A percentile compares a stretch with the other conserved stretches of the same genome.
phyloP scores from a whole-genome alignment of 106 monocot species.

The Dioscorea zingiberensis region DNA sequence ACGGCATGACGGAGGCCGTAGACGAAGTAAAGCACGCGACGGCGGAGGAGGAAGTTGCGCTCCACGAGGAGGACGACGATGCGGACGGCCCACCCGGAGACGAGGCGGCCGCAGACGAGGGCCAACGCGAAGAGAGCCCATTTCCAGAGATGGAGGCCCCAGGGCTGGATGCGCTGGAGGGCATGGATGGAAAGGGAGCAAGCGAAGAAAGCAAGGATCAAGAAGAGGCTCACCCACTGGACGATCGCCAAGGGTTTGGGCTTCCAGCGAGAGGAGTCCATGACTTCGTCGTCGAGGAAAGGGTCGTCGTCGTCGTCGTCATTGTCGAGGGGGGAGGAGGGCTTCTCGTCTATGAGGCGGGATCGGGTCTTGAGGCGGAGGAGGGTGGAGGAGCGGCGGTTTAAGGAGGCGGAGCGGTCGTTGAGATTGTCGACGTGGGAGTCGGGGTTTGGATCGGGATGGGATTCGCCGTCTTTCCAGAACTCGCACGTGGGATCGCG shows the following conservation, averaged over 20 bases:
- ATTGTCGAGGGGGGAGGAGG: background rate
- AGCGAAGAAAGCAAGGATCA: conserved; percentile 37
- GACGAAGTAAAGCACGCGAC: conserved; percentile 81
- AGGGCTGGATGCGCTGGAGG: conserved; percentile 28
- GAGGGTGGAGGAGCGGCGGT: conserved; percentile 4
- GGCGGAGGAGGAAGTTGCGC: conserved; percentile 64
- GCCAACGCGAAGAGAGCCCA: conserved; percentile 63
- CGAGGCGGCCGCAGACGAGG: conserved; percentile 62
- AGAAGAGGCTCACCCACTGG: conserved; percentile 45
- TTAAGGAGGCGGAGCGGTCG: conserved; percentile 21
- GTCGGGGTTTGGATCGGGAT: background rate
- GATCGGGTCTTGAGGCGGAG: conserved; percentile 34
- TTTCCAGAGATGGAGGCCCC: conserved; percentile 70
- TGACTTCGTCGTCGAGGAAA: conserved; percentile 40
- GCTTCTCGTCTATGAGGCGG: conserved; percentile 29
- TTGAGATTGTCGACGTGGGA: conserved; percentile 25
- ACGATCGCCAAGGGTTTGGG: conserved; percentile 16
- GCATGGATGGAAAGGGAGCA: conserved; percentile 40
- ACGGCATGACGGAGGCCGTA: conserved; percentile 67
- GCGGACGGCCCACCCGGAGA: conserved; percentile 77
- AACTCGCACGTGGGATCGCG: too few species aligned
- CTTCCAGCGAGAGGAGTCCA: background rate
- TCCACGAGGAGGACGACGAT: conserved; percentile 65
- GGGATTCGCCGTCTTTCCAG: too few species aligned
- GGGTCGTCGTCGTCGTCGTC: conserved; percentile 75